Conservation (phyloP, 2,329 filamentous ascomycete species). For the Aspergillus latus region DNA sequence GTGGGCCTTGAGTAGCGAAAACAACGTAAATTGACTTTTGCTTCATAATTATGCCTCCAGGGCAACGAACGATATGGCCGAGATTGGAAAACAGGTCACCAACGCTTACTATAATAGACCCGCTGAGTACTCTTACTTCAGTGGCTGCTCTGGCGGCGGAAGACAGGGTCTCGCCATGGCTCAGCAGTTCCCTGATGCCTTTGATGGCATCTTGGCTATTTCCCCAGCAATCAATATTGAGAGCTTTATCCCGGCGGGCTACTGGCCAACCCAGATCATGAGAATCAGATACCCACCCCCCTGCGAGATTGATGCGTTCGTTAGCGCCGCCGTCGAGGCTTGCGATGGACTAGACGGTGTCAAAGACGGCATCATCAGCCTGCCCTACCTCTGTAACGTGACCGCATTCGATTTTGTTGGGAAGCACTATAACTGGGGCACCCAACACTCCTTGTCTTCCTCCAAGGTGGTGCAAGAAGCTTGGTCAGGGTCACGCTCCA, state of each 20-base stretch:
- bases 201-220: conserved; percentile 28
- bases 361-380: conserved; percentile 26
- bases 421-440: not conserved
- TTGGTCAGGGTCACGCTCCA: too few relatives aligned
- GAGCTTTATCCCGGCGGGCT: conserved; percentile 5
- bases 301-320: conserved; percentile 18
- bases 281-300: conserved; percentile 1
- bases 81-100: not conserved
- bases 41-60: not conserved
- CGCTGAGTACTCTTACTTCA: conserved; percentile 7
- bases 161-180: conserved; percentile 20
- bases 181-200: conserved; percentile 21
- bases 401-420: not conserved
- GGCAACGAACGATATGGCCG: not conserved
- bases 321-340: conserved; percentile 10
- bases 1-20: not conserved
- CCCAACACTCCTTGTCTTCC: too few relatives aligned
- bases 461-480: too few relatives aligned
- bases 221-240: conserved; percentile 19
- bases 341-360: conserved; percentile 29
- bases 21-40: not conserved
- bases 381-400: not conserved
- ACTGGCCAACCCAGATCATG: conserved; percentile 19
- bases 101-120: not conserved
- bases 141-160: conserved; percentile 23